phyloP scores from a whole-genome alignment of 148 eudicot genomes.

The Amaranthus palmeri region DNA sequence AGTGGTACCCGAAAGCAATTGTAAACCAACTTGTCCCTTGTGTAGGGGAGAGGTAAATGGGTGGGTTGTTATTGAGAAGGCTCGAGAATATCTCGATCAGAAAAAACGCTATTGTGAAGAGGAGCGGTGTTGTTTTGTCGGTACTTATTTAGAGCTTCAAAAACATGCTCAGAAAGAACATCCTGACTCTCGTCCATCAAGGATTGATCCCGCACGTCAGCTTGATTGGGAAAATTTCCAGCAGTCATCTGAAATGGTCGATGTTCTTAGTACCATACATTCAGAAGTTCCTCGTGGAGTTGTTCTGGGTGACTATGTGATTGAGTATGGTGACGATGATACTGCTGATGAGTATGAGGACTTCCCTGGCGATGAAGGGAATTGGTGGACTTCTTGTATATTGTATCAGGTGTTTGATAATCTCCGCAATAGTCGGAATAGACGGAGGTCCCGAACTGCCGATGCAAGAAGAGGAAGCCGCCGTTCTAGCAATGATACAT shows the following conservation, averaged over 20 bases:
- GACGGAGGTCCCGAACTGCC: constrained; percentile 67
- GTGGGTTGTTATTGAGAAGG: constrained; percentile 55
- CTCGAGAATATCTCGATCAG: constrained; percentile 55
- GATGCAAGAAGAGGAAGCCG: constrained; percentile 66
- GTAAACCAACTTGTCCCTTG: constrained; percentile 75
- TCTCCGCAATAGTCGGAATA: constrained; percentile 68
- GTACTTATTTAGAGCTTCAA: constrained; percentile 69
- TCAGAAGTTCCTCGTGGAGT: constrained; percentile 93
- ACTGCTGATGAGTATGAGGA: constrained; percentile 82
- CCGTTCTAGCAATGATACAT: constrained; percentile 56
- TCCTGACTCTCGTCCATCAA: constrained; percentile 81
- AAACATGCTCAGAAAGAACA: constrained; percentile 77
- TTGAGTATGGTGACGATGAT: constrained; percentile 91
- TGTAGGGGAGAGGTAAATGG: constrained; percentile 92
- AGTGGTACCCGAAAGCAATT: constrained; percentile 29
- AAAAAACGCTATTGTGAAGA: constrained; percentile 75
- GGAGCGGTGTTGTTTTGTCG: constrained; percentile 55
- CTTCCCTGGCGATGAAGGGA: constrained; percentile 78
- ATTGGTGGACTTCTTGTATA: constrained; percentile 98
- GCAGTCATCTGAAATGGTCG: constrained; percentile 88
- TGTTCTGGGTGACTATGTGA: constrained; percentile 94
- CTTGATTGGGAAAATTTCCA: constrained; percentile 97
- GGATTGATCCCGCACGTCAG: constrained; percentile 78
- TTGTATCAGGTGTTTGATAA: constrained; percentile 88
- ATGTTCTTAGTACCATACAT: constrained; percentile 88